Evolutionary conservation across 1,284 basidiomycete species (phyloP).

Genomic region (Ganoderma boninense): DNA sequence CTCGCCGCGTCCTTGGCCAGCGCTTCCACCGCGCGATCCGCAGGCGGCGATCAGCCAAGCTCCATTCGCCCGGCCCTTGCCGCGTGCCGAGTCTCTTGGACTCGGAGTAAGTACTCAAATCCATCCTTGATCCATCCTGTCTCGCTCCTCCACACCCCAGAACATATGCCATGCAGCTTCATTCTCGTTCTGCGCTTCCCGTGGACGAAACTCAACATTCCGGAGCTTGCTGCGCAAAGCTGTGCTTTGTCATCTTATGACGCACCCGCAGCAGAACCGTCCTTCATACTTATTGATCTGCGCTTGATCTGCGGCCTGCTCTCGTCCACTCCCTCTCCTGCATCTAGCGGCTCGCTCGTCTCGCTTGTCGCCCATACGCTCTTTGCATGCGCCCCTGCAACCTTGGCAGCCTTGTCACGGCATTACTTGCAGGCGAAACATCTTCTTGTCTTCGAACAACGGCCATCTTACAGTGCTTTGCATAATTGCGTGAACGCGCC

Average conservation of each 20-base stretch:
- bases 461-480: no score
- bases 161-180: not conserved
- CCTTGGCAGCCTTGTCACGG: not conserved
- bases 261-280: not conserved
- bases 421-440: not conserved
- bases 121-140: no score
- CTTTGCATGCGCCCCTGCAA: not conserved
- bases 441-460: not conserved
- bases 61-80: not conserved
- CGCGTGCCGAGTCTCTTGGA: not conserved
- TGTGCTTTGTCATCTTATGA: not conserved
- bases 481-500: no score
- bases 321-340: not conserved
- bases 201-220: not conserved
- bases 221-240: not conserved
- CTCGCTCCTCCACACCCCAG: not conserved
- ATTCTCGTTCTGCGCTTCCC: not conserved
- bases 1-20: not conserved
- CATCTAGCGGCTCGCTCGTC: not conserved
- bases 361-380: not conserved
- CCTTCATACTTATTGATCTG: not conserved
- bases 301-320: not conserved
- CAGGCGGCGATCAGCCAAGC: constrained; percentile 1
- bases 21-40: not conserved
- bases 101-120: not conserved